These are phyloP conservation scores for Nakazawaea wickerhamii DNA, from an alignment of 805 yeast species.

Conservation along the genomic window DNA sequence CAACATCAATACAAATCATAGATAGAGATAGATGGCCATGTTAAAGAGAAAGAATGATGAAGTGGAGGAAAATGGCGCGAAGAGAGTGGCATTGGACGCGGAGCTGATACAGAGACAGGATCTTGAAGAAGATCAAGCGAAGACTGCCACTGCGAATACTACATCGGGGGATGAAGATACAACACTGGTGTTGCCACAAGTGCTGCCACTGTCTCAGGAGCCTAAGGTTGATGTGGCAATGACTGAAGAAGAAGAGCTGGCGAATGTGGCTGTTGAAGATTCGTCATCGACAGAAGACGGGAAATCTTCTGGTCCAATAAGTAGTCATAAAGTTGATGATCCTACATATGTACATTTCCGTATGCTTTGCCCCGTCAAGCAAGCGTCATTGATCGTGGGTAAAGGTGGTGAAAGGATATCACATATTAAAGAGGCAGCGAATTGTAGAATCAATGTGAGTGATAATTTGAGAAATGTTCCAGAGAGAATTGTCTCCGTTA, in stretches of 20 bases:
- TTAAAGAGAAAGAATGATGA: conserved; percentile 71
- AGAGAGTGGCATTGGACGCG: conserved; percentile 67
- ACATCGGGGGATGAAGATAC: conserved; percentile 7
- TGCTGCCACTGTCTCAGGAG: neutral
- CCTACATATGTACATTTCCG: conserved; percentile 63
- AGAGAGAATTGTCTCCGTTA: conserved; percentile 67
- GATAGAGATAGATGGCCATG: conserved; percentile 24
- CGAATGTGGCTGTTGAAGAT: neutral
- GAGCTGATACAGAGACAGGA: conserved; percentile 44
- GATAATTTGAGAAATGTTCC: conserved; percentile 68
- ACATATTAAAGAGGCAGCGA: conserved; percentile 56
- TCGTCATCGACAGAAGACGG: conserved; percentile 2
- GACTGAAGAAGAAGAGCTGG: conserved; percentile 2
- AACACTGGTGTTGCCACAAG: neutral
- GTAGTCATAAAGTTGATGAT: conserved; percentile 41
- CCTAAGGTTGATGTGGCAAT: conserved; percentile 12
- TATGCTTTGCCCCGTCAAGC: conserved; percentile 70
- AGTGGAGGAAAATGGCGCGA: conserved; percentile 46
- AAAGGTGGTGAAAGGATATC: conserved; percentile 73
- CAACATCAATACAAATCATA: neutral
- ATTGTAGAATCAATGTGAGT: conserved; percentile 62
- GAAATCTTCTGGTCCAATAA: conserved; percentile 24
- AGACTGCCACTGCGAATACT: conserved; percentile 42
- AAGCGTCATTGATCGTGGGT: conserved; percentile 73
- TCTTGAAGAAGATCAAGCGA: conserved; percentile 34